Base-by-base conservation (phyloP, 106 monocot genomes). In the Dendrobium chrysotoxum region DNA sequence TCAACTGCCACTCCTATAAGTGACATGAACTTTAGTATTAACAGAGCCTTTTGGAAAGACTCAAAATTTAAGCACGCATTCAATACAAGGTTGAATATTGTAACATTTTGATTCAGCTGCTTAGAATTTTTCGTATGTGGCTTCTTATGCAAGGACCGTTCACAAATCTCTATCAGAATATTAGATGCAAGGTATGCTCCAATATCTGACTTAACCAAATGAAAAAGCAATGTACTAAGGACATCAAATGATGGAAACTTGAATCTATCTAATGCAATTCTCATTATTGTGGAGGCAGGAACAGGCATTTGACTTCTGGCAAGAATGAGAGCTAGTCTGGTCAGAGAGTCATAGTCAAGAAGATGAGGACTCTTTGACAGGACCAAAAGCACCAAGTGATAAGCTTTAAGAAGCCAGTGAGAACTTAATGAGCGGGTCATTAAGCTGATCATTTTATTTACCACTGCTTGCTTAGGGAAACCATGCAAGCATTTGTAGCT, bases 61-160 rank as follows among this genome's bases (percentile, higher is more conserved):
- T 76, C 79, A 82, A 81, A 93, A 35, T 75, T 79, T 30, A 80
- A 77, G 75, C 94, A 92, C 13, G 92, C 87, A 74, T 81, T 73
- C 72, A 99, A 76, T 28, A 99, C 91, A 80, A 95, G 79, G 44
- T 95, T 99, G 73, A 99, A 99, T 39, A 92, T 78, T 25, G 82
- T 84, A 67, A 79, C 79, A 85, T 64, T 86, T 12, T 86, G 92
- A 26, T 80, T 84, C 23, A 42, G 11, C 16, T 82, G 82, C 53
- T 78, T 84, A 30, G 38, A 28, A 20, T 46, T 75, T 66, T 70
- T 89, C 26, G 65, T 40, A 72, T 75, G 73, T 44, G 70, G 15
- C 42, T 58, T 64, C 8, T 28, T 46, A 31, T 25, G 15, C 68
- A 91, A 78, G 39, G 77, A 84, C 40, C 30, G 26, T 72, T 90